Evolutionary conservation across 352 stramenopile genomes (phyloP), one percentile per base, ranked within the genome.

Genomic region (Vaucheria bursata): DNA sequence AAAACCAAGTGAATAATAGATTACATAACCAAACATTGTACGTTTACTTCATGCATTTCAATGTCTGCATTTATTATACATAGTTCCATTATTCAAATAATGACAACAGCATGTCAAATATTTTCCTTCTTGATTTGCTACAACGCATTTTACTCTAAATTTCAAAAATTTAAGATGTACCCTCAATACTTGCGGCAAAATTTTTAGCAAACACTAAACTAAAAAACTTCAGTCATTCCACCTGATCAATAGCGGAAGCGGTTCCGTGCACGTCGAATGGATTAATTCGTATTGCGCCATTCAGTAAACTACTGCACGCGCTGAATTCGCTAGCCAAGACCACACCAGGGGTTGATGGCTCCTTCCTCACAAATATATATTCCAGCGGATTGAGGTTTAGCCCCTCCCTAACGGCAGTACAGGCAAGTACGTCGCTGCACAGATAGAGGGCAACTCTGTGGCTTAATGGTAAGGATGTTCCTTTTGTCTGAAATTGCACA

Each of bases 251-350:
- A 4, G 90, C 87, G 0, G 80, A 87, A 0, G 88, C 85, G 7
- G 82, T 87, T 74, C 95, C 92, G 67, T 91, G 89, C 65, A 98
- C 94, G 81, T 98, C 95, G 88, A 93, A 99, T 29, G 95, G 95
- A 79, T 99, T 99, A 34, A 99, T 90, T 52, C 93, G 90, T 35
- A 99, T 79, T 8, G 92, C 92, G 52, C 94, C 94, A 85, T 98
- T 98, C 38, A 99, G 83, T 34, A 99, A 93, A 39, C 90, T 96
- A 73, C 90, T 95, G 50, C 95, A 96, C 0, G 94, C 93, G 1
- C 91, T 97, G 84, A 98, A 98, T 80, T 99, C 95, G 29, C 91
- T 97, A 33, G 96, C 74, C 65, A 99, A 94, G 0, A 98, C 93
- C 4, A 98, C 94, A 31, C 95, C 95, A 3, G 94, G 89, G 2